Base-by-base conservation (phyloP, 495 filamentous ascomycete species). In the Chaetomium fimeti region DNA sequence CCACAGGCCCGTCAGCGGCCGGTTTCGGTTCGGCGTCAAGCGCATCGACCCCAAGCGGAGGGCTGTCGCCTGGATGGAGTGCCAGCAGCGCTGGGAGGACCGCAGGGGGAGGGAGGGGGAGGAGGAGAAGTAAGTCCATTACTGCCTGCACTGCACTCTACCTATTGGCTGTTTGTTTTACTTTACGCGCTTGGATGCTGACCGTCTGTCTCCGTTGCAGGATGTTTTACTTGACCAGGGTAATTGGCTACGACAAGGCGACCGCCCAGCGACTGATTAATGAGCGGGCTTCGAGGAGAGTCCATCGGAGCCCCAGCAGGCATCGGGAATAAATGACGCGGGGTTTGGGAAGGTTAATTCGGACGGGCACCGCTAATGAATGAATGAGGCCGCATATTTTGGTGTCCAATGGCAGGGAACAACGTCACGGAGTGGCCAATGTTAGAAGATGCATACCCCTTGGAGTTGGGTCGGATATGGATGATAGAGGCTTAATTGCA, bases 1-100 rank as follows among this genome's bases (percentile, higher is more conserved):
- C 72, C 94, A 98, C 77, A 83, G 94, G 66, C 94, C 94, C 9
- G 95, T 98, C 58, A 95, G 86, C 68, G 94, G 90, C 0, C 76
- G 80, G 36, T 97, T 98, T 76, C 84, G 82, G 68, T 82, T 97
- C 40, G 84, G 88, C 29, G 81, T 96, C 42, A 98, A 97, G 78
- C 89, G 83, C 0, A 88, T 97, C 36, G 78, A 84, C 64, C 82
- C 84, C 12, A 81, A 85, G 68, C 82, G 87, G 75, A 83, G 91
- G 56, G 84, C 81, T 1, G 69, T 71, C 42, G 82, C 84, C 27
- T 91, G 87, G 91, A 87, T 89, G 62, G 73, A 80, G 59, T 93
- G 89, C 69, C 84, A 89, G 66, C 77, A 87, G 63, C 78, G 85
- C 49, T 94, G 93, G 75, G 84, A 90, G 68, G 81, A 83, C 65